phyloP scores from a whole-genome alignment of 106 monocot genomes.

The Dendrobium catenatum region DNA sequence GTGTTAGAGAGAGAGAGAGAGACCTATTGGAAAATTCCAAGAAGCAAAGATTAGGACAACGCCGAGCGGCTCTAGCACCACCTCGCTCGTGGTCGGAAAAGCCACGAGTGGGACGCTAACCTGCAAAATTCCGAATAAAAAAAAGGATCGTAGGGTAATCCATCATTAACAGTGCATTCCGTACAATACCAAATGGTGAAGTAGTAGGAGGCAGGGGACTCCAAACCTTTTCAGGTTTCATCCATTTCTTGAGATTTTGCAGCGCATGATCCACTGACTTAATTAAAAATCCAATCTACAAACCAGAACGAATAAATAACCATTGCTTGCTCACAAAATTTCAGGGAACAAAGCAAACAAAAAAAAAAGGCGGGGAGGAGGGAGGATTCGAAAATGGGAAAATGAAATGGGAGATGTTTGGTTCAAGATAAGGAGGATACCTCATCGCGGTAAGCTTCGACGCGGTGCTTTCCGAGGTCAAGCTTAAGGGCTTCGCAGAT shows the following conservation, averaged over 20 bases:
- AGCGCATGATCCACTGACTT: conserved; percentile 54
- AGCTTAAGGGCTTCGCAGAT: conserved; percentile 37
- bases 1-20: not conserved
- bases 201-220: not conserved
- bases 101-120: conserved; percentile 32
- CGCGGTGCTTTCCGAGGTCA: conserved; percentile 67
- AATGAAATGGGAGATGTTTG: not conserved
- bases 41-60: conserved; percentile 63
- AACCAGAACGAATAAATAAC: not conserved
- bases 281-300: conserved; percentile 50
- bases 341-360: not conserved
- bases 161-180: not conserved
- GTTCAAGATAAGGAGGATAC: conserved; percentile 3
- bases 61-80: conserved; percentile 79
- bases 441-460: conserved; percentile 79
- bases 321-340: not conserved
- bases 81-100: conserved; percentile 34
- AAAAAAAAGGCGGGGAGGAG: not conserved
- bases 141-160: not conserved
- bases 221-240: conserved; percentile 46
- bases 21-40: conserved; percentile 88
- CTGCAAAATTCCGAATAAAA: conserved; percentile 19
- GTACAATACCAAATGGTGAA: not conserved
- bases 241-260: conserved; percentile 52
- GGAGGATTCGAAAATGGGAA: not conserved